phyloP scores from a whole-genome alignment of 305 asterid species.

The Salvia sclarea region DNA sequence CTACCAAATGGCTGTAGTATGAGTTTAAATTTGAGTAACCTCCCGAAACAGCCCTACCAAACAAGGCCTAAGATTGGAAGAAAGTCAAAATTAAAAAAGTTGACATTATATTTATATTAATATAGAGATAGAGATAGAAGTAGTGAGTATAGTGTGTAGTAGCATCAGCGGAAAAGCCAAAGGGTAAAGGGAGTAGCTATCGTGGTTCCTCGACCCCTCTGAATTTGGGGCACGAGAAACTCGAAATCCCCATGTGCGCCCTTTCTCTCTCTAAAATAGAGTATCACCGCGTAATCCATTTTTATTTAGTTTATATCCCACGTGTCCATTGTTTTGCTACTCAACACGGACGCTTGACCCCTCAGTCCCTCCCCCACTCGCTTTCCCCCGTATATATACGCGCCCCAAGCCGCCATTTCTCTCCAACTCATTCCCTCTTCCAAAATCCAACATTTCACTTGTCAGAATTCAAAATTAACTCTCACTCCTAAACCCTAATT shows the following conservation, averaged over 20 bases:
- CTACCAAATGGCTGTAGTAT: too few species aligned
- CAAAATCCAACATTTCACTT: background rate
- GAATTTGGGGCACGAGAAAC: slow-evolving; percentile 31
- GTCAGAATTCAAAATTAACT: background rate
- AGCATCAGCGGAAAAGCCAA: background rate
- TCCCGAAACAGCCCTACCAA: too few species aligned
- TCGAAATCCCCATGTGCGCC: slow-evolving; percentile 25
- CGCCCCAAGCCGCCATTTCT: slow-evolving; percentile 41
- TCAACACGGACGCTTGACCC: slow-evolving; percentile 31
- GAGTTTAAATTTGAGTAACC: too few species aligned
- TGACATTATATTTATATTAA: too few species aligned
- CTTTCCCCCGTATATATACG: slow-evolving; percentile 27
- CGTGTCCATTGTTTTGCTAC: slow-evolving; percentile 19
- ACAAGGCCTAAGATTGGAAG: too few species aligned
- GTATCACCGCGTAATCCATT: slow-evolving; percentile 30
- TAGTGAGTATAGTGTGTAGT: too few species aligned
- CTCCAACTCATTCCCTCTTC: background rate
- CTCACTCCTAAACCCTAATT: background rate
- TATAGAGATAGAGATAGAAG: too few species aligned
- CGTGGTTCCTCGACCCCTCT: slow-evolving; percentile 28
- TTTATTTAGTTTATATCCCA: background rate
- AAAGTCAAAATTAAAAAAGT: too few species aligned
- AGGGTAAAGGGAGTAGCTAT: background rate
- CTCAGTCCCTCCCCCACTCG: slow-evolving; percentile 6
- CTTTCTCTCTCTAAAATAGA: background rate